These are phyloP conservation scores for Syzygium grande DNA, from an alignment of 345 rosid species.

Conservation along the genomic window DNA sequence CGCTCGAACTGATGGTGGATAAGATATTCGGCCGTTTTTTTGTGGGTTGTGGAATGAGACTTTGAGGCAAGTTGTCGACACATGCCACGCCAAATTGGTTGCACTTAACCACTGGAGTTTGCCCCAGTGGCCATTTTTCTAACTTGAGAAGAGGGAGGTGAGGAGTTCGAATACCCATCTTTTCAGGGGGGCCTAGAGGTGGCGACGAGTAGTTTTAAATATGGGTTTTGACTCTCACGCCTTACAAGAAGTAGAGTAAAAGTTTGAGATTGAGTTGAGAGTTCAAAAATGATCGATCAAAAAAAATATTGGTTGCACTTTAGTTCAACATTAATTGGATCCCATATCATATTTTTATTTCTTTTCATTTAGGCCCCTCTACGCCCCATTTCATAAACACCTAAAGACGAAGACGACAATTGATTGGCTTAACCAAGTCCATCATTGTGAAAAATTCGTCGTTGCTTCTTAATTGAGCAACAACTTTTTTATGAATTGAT, in stretches of 20 bases:
- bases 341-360: not conserved
- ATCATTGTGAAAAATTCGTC: not conserved
- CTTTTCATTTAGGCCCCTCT: not conserved
- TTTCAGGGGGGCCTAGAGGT: no score
- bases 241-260: no score
- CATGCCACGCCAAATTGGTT: not conserved
- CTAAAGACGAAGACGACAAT: no score
- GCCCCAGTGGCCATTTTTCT: no score
- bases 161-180: no score
- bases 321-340: not conserved
- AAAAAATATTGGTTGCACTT: not conserved
- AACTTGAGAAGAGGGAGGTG: no score
- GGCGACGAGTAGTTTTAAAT: no score
- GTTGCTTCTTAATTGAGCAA: not conserved
- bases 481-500: not conserved
- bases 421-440: no score
- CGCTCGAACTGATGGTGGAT: no score
- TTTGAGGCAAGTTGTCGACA: not conserved
- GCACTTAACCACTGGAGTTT: not conserved
- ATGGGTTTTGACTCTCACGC: no score
- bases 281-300: no score
- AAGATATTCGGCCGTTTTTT: fast-evolving
- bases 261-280: no score
- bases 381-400: not conserved
- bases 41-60: not conserved